Conservation (phyloP, 345 rosid genomes). For the Moricandia arvensis region DNA sequence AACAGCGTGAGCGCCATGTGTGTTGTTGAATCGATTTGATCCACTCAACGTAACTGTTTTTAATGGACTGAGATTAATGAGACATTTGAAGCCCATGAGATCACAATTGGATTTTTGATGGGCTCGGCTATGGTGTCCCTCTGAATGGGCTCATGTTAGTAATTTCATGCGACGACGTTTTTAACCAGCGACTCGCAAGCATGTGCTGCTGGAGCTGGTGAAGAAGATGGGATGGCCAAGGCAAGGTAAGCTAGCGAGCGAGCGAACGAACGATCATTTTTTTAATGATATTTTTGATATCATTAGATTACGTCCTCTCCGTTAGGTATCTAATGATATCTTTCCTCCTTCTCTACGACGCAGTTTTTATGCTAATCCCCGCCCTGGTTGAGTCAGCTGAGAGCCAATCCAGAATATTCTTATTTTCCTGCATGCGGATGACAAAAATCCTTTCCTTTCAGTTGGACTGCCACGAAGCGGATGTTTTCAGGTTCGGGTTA, state of each 20-base stretch:
- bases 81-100: background rate
- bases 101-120: background rate
- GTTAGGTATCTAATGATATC: background rate
- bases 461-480: background rate
- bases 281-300: too few species aligned
- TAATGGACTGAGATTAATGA: too few species aligned
- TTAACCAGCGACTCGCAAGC: too few species aligned
- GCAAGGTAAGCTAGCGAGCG: too few species aligned
- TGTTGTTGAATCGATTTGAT: background rate
- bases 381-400: too few species aligned
- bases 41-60: background rate
- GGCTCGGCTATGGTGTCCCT: too few species aligned
- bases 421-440: background rate
- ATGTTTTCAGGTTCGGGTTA: background rate
- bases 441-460: background rate
- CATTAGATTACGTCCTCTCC: background rate
- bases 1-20: constrained; percentile 25
- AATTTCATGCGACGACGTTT: too few species aligned
- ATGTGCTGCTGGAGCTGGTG: too few species aligned
- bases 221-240: too few species aligned
- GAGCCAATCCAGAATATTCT: background rate
- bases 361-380: too few species aligned
- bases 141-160: too few species aligned
- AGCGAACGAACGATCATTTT: too few species aligned
- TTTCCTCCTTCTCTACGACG: background rate